Evolutionary conservation across 768 basidiomycete genomes (phyloP).

Genomic region (Boletus pseudopeckii): DNA sequence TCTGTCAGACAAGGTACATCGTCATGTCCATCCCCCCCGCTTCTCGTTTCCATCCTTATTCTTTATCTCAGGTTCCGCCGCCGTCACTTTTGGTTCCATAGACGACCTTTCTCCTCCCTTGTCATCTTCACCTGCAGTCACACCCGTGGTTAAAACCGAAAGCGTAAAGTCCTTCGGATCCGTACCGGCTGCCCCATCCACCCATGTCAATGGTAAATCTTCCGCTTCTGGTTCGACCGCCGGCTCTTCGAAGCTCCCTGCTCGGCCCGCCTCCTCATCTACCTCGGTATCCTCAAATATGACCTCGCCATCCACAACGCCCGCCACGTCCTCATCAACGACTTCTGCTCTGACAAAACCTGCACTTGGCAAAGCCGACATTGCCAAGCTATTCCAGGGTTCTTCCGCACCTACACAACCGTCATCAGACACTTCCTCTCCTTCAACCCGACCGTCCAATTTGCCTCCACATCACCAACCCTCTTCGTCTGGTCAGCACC

Average conservation of each 20-base stretch:
- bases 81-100: conserved; percentile 88
- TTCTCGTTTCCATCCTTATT: conserved; percentile 5
- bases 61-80: conserved; percentile 47
- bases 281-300: conserved; percentile 24
- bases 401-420: conserved; percentile 43
- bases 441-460: conserved; percentile 50
- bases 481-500: conserved; percentile 36
- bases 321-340: conserved; percentile 34
- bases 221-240: conserved; percentile 44
- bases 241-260: conserved; percentile 34
- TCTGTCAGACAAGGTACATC: conserved; percentile 64
- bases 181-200: conserved; percentile 49
- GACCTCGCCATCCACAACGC: conserved; percentile 31
- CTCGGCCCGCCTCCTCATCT: conserved; percentile 25
- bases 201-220: conserved; percentile 63
- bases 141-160: conserved; percentile 61
- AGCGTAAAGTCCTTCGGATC: conserved; percentile 81
- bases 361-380: conserved; percentile 34
- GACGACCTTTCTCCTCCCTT: conserved; percentile 74
- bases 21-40: conserved; percentile 7
- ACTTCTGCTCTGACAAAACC: conserved; percentile 33
- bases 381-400: conserved; percentile 41
- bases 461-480: conserved; percentile 47
- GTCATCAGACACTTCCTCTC: conserved; percentile 54
- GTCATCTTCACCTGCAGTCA: conserved; percentile 77